Evolutionary conservation across 257 asterid species (phyloP).

Genomic region (Petunia secreta): DNA sequence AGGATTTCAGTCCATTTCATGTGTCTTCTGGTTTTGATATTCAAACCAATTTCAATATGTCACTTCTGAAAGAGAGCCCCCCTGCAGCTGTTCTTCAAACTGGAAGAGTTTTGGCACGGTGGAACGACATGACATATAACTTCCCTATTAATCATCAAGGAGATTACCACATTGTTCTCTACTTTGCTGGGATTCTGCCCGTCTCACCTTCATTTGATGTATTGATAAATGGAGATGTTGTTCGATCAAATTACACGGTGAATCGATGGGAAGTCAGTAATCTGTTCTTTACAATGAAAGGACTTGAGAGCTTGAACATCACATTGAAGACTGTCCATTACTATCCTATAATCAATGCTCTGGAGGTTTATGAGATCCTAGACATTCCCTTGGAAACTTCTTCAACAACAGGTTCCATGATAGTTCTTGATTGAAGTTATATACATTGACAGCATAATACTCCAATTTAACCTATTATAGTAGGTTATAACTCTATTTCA

Average conservation of each 20-base stretch:
- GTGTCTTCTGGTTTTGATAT: constrained; percentile 75
- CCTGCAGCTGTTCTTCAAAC: constrained; percentile 81
- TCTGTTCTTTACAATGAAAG: constrained; percentile 58
- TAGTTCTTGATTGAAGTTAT: background rate
- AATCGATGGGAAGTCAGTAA: constrained; percentile 57
- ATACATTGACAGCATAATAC: no score
- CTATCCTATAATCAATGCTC: constrained; percentile 79
- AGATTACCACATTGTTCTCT: constrained; percentile 81
- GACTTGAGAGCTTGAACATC: constrained; percentile 63
- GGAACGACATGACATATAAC: constrained; percentile 66
- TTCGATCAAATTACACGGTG: constrained; percentile 67
- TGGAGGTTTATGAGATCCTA: constrained; percentile 84
- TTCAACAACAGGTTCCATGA: constrained; percentile 72
- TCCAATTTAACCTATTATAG: no score
- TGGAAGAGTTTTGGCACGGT: constrained; percentile 75
- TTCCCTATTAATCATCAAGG: constrained; percentile 71
- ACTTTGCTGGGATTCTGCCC: constrained; percentile 89
- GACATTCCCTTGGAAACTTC: constrained; percentile 79
- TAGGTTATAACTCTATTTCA: no score
- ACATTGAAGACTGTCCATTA: constrained; percentile 66
- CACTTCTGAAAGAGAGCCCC: constrained; percentile 71
- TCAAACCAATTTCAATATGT: constrained; percentile 53
- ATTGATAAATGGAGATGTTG: constrained; percentile 58
- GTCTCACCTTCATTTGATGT: constrained; percentile 79
- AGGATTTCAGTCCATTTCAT: constrained; percentile 82